Conservation (phyloP, 2,329 filamentous ascomycete species). For the Aspergillus intermedius region DNA sequence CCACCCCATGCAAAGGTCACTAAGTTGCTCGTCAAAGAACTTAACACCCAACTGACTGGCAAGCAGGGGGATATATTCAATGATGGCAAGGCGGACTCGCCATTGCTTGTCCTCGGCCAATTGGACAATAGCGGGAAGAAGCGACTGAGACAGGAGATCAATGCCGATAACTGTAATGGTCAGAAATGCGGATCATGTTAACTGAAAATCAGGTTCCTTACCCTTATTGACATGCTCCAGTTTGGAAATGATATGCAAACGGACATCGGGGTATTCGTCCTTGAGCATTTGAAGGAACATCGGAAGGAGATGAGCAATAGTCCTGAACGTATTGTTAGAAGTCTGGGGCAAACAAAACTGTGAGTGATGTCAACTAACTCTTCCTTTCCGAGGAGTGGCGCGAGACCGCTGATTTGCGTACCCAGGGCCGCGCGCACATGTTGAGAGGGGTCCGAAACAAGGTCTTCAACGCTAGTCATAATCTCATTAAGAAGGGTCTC, state of each 20-base stretch:
- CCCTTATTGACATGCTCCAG: conserved; percentile 95
- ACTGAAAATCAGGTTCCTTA: conserved; percentile 33
- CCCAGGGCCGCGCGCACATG: conserved; percentile 93
- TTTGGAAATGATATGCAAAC: conserved; percentile 99
- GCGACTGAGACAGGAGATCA: conserved; percentile 89
- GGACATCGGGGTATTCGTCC: conserved; percentile 96
- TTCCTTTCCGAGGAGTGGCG: conserved; percentile 94
- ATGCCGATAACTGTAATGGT: conserved; percentile 76
- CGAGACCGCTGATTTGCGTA: conserved; percentile 93
- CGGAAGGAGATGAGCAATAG: conserved; percentile 89
- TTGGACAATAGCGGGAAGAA: conserved; percentile 94
- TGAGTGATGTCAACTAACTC: conserved; percentile 57
- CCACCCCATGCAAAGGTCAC: conserved; percentile 95
- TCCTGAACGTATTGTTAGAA: conserved; percentile 49
- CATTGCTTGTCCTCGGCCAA: conserved; percentile 98
- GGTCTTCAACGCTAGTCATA: conserved; percentile 91
- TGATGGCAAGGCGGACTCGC: conserved; percentile 95
- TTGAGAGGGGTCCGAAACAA: conserved; percentile 92
- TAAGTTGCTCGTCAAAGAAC: conserved; percentile 98
- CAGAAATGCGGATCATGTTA: conserved; percentile 1
- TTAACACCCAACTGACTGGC: conserved; percentile 92
- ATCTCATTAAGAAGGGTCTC: conserved; percentile 88
- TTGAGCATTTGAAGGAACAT: conserved; percentile 99
- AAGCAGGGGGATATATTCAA: conserved; percentile 96
- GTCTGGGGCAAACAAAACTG: background rate